Base-by-base conservation (phyloP, 225 moss, liverwort and hornwort genomes). In the Physcomitrium patens region DNA sequence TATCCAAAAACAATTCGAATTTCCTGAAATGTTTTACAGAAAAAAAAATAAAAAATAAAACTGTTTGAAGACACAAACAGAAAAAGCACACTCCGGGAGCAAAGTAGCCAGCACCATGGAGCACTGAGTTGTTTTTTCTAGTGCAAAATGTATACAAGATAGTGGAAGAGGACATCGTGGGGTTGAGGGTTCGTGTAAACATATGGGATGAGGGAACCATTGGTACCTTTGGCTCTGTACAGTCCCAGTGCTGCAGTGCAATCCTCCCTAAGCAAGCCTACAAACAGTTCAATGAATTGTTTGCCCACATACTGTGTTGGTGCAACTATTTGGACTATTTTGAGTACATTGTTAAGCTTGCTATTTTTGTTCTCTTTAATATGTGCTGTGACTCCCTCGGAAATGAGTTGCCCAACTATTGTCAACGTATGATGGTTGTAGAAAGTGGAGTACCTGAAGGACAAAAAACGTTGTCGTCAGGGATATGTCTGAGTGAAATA, bases 381-480 rank as follows among this genome's bases (percentile, higher is more conserved):
- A 27, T 71, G 17, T 13, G 68, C 58, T 0, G 20, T 60, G 15
- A 2, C 19, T 43, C 87, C 76, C 43, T 92, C 94, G 50, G 85
- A 86, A 50, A 94, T 82, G 7, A 96, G 62, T 26, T 91, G 89
- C 55, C 94, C 94, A 14, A 92, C 92, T 61, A 96, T 94, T 9
- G 88, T 82, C 63, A 92, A 79, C 7, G 87, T 89, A 27, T 87
- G 90, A 17, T 89, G 82, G 68, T 94, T 94, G 67, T 92, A 94
- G 77, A 94, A 94, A 13, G 96, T 87, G 17, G 87, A 84, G 72
- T 92, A 91, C 87, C 92, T 96, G 80, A 54, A 60, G 24, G 3
- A 52, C 24, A 8, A 66, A 43, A 49, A 56, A 24, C 23, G 60
- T 19, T 46, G 19, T 50, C 1, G 1, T 55, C n/a, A 71, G 10